These are phyloP conservation scores for Arctium minus DNA, from an alignment of 129 eudicot genomes.

Conservation along the genomic window DNA sequence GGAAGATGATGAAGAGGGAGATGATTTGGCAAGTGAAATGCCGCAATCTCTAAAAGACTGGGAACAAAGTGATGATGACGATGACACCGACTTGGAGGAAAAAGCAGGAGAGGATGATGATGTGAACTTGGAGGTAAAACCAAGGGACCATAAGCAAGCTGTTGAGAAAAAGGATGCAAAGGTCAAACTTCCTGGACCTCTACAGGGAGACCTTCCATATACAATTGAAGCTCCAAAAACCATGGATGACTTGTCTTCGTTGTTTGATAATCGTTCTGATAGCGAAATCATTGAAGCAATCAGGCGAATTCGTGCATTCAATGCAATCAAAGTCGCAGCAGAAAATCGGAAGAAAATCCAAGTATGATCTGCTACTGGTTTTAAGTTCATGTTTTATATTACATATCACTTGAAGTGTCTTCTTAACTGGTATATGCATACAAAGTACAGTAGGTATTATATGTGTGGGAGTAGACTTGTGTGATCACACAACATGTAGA, in stretches of 20 bases:
- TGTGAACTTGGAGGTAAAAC: conserved; percentile 14
- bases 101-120: conserved; percentile 38
- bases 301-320: conserved; percentile 71
- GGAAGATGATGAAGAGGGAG: conserved; percentile 22
- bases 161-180: conserved; percentile 23
- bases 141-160: conserved; percentile 18
- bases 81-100: conserved; percentile 45
- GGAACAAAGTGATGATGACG: conserved; percentile 92
- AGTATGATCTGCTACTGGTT: conserved; percentile 39
- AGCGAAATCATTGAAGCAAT: conserved; percentile 86
- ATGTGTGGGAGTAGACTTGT: background rate
- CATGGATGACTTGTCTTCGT: conserved; percentile 58
- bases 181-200: conserved; percentile 25
- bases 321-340: conserved; percentile 84
- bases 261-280: conserved; percentile 65
- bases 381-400: background rate
- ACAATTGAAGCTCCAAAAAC: conserved; percentile 87
- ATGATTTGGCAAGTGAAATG: conserved; percentile 29
- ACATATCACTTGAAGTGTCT: background rate
- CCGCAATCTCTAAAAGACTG: conserved; percentile 70
- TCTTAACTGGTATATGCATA: background rate
- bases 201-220: conserved; percentile 73
- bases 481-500: background rate
- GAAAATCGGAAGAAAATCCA: conserved; percentile 93
- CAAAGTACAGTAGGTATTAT: background rate